These are phyloP conservation scores for Collybiopsis luxurians DNA, from an alignment of 768 basidiomycete species.

Conservation along the genomic window DNA sequence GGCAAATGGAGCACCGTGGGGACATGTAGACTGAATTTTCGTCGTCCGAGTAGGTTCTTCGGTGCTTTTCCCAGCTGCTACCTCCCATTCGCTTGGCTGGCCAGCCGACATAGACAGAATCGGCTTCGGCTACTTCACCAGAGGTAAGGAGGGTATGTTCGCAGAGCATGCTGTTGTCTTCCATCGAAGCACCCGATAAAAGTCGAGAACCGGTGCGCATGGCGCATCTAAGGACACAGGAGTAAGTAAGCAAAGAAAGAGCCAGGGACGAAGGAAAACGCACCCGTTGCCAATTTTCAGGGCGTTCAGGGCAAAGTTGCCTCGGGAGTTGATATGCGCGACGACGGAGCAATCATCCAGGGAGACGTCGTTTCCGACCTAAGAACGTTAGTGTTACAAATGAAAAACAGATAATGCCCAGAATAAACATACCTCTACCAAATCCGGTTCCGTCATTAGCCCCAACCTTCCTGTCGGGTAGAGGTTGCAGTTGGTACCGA, in stretches of 20 bases:
- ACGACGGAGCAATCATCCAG: constrained; percentile 47
- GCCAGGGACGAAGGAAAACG: not conserved
- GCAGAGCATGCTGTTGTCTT: constrained; percentile 44
- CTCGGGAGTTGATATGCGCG: constrained; percentile 45
- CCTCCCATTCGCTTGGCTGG: constrained; percentile 31
- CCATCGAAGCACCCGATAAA: constrained; percentile 50
- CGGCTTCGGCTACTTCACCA: constrained; percentile 42
- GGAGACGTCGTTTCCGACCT: constrained; percentile 43
- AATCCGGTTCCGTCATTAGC: constrained; percentile 47
- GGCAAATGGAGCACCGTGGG: constrained; percentile 28
- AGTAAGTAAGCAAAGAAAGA: not conserved
- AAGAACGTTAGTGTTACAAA: not conserved
- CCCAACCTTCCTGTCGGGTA: constrained; percentile 39
- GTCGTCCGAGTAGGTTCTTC: constrained; percentile 5
- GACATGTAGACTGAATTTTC: not conserved
- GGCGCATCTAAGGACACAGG: constrained; percentile 27
- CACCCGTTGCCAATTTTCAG: constrained; percentile 39
- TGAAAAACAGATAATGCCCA: not conserved
- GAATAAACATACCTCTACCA: constrained; percentile 31
- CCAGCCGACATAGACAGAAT: constrained; percentile 40
- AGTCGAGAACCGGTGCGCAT: constrained; percentile 45
- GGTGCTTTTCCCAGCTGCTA: constrained; percentile 16
- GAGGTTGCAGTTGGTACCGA: constrained; percentile 39
- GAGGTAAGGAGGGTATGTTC: constrained; percentile 47
- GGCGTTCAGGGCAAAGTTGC: constrained; percentile 40